phyloP scores from a whole-genome alignment of 1,284 basidiomycete genomes.

The Naganishia sp. region DNA sequence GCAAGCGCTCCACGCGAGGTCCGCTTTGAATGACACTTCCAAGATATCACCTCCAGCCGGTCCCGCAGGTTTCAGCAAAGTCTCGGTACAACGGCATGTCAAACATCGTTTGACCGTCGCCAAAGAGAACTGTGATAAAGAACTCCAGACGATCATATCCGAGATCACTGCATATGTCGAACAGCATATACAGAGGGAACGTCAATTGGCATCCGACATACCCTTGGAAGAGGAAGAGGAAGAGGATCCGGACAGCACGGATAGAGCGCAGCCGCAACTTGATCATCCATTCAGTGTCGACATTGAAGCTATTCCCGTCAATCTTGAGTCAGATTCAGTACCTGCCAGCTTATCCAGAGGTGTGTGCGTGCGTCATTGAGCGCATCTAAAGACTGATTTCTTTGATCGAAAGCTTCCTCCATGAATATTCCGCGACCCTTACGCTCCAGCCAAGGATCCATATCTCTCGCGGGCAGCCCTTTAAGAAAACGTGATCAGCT shows the following conservation, averaged over 20 bases:
- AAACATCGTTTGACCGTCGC: conserved; percentile 88
- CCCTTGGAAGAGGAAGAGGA: conserved; percentile 7
- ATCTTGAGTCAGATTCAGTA: not conserved
- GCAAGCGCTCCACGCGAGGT: conserved; percentile 9
- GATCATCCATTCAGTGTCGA: not conserved
- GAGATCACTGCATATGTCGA: conserved; percentile 94
- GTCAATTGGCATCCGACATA: not conserved
- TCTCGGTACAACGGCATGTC: conserved; percentile 90
- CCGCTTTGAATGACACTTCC: conserved; percentile 1
- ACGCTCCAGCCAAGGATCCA: conserved; percentile 30
- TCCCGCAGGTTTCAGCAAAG: conserved; percentile 47
- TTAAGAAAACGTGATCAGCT: conserved; percentile 24
- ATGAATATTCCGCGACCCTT: conserved; percentile 25
- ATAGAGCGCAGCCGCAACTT: too few species aligned
- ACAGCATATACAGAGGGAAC: conserved; percentile 68
- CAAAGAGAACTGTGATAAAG: conserved; percentile 94
- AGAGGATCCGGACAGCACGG: too few species aligned
- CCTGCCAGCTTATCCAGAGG: conserved; percentile 2
- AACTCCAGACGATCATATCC: conserved; percentile 85
- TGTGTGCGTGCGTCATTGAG: not conserved
- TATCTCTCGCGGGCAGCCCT: conserved; percentile 34
- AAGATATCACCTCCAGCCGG: conserved; percentile 33
- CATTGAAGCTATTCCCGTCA: not conserved
- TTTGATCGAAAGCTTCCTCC: conserved; percentile 11
- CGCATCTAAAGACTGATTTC: too few species aligned